These are phyloP conservation scores for Trichothecium sympodiale DNA, from an alignment of 2,329 filamentous ascomycete genomes.

Conservation along the genomic window DNA sequence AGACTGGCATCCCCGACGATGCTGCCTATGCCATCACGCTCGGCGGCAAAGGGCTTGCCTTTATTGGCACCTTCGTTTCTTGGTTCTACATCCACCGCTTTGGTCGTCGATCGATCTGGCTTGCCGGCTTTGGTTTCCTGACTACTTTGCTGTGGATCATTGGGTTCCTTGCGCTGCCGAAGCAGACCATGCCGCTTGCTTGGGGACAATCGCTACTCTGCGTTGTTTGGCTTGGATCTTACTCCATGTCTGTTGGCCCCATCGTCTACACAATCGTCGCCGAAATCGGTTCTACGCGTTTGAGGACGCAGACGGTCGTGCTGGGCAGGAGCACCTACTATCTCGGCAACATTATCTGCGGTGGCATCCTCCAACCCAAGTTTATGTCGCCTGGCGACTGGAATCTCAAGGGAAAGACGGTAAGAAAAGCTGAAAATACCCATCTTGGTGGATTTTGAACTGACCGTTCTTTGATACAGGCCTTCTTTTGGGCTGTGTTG, in stretches of 20 bases:
- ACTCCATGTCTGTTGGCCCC: constrained; percentile 31
- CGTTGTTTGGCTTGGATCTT: constrained; percentile 31
- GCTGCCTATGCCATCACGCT: constrained; percentile 29
- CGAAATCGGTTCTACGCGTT: constrained; percentile 29
- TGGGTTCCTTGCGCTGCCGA: constrained; percentile 27
- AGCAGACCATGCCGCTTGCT: constrained; percentile 20
- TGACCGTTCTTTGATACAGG: constrained; percentile 12
- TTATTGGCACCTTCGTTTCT: constrained; percentile 29
- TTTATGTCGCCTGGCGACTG: constrained; percentile 26
- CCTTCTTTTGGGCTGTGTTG: constrained; percentile 29
- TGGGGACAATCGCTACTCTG: constrained; percentile 30
- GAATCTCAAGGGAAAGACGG: constrained; percentile 17
- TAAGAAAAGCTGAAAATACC: not conserved
- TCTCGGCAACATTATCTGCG: constrained; percentile 27
- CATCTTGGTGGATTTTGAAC: not conserved
- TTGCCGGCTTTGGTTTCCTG: constrained; percentile 25
- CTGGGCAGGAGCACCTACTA: constrained; percentile 28
- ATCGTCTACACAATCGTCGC: constrained; percentile 31
- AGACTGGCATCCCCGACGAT: constrained; percentile 26
- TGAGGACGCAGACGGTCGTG: constrained; percentile 30
- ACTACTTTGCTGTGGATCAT: constrained; percentile 28
- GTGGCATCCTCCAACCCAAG: constrained; percentile 25
- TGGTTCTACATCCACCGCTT: constrained; percentile 30
- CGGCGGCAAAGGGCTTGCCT: constrained; percentile 29
- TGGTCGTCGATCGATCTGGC: constrained; percentile 31